phyloP scores from a whole-genome alignment of 1,284 basidiomycete species.

The Leccinum huronense region DNA sequence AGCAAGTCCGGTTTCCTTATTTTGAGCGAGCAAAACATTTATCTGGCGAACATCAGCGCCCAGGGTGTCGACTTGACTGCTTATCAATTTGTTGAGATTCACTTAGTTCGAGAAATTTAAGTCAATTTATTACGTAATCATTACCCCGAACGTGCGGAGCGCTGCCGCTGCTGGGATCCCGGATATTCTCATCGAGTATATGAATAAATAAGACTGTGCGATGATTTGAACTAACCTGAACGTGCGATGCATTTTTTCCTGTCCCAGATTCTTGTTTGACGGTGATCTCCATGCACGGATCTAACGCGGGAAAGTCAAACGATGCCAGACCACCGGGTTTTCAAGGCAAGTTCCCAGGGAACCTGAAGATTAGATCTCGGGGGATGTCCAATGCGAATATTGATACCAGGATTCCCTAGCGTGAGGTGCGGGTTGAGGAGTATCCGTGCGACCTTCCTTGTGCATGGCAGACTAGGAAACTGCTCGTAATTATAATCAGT shows the following conservation, averaged over 20 bases:
- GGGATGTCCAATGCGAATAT: background rate
- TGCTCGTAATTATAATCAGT: background rate
- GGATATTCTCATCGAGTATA: background rate
- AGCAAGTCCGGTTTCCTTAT: conserved; percentile 25
- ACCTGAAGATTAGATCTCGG: background rate
- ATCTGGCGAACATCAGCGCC: conserved; percentile 18
- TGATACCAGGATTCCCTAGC: background rate
- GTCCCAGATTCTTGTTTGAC: too few species aligned
- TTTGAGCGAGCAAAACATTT: conserved; percentile 19
- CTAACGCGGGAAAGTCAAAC: background rate
- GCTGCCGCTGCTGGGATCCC: background rate
- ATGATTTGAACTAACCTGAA: background rate
- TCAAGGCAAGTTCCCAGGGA: background rate
- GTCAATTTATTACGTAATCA: too few species aligned
- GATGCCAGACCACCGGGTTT: background rate
- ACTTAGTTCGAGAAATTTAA: too few species aligned
- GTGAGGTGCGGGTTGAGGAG: background rate
- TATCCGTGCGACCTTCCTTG: background rate
- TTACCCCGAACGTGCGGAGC: too few species aligned
- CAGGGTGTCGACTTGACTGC: conserved; percentile 20
- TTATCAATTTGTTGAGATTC: conserved; percentile 2
- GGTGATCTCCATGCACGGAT: background rate
- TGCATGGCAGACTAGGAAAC: background rate
- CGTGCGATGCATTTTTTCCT: background rate
- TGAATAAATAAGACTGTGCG: background rate